These are phyloP conservation scores for Capsicum baccatum DNA, from an alignment of 257 asterid species.

Conservation along the genomic window DNA sequence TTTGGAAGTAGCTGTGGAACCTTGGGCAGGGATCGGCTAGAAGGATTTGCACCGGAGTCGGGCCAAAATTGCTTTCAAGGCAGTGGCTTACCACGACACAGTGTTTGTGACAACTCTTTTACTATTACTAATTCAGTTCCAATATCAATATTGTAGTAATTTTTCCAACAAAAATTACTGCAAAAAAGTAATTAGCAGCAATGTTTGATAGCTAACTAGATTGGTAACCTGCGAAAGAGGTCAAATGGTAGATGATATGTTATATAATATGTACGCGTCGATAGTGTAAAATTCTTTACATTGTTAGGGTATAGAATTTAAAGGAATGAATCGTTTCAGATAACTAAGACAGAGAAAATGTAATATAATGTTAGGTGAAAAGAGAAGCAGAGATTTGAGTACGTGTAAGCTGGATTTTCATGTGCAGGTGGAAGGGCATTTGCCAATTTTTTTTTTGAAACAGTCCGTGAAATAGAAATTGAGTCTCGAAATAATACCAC, in stretches of 20 bases:
- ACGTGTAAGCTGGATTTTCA: not conserved
- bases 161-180: too few species aligned
- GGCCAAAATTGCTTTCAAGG: too few species aligned
- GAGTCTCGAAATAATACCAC: constrained; percentile 35
- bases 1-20: too few species aligned
- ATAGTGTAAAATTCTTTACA: not conserved
- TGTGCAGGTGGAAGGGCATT: constrained; percentile 43
- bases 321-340: not conserved
- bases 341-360: not conserved
- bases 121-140: too few species aligned
- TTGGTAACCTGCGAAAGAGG: not conserved
- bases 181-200: not conserved
- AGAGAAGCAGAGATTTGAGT: not conserved
- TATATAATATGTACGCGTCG: not conserved
- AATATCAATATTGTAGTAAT: too few species aligned
- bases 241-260: not conserved
- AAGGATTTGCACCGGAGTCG: too few species aligned
- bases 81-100: too few species aligned
- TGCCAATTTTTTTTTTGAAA: constrained; percentile 35
- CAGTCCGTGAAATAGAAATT: constrained; percentile 40
- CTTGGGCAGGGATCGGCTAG: too few species aligned
- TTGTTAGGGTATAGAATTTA: not conserved
- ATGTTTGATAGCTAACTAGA: not conserved
- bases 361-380: not conserved
- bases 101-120: too few species aligned